Conservation (phyloP, 768 basidiomycete species). For the Clathrus columnatus region DNA sequence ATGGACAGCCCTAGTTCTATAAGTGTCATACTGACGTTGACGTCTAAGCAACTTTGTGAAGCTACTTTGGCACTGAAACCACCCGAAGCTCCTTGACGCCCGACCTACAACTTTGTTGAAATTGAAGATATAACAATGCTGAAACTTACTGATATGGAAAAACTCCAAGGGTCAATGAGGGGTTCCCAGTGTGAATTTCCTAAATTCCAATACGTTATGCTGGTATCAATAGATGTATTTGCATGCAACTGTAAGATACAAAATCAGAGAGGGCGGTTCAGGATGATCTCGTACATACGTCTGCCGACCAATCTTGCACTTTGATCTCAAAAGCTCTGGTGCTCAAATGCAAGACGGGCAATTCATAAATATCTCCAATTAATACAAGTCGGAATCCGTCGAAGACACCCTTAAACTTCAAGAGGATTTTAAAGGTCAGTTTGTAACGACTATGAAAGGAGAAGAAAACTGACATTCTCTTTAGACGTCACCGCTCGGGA, state of each 20-base stretch:
- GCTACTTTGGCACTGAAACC: slow-evolving; percentile 53
- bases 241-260: slow-evolving; percentile 60
- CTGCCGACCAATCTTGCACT: slow-evolving; percentile 90
- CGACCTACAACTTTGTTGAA: slow-evolving; percentile 32
- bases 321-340: slow-evolving; percentile 75
- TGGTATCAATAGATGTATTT: slow-evolving; percentile 68
- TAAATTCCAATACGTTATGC: slow-evolving; percentile 94
- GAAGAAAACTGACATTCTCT: slow-evolving; percentile 55
- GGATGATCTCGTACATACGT: slow-evolving; percentile 38
- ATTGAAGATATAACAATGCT: not conserved
- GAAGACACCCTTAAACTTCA: slow-evolving; percentile 72
- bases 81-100: slow-evolving; percentile 40
- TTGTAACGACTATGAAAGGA: slow-evolving; percentile 8
- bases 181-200: slow-evolving; percentile 99
- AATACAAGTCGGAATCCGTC: slow-evolving; percentile 90
- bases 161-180: slow-evolving; percentile 92
- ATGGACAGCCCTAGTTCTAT: slow-evolving; percentile 76
- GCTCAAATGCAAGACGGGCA: slow-evolving; percentile 85
- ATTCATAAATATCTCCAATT: slow-evolving; percentile 91
- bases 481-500: slow-evolving; percentile 51
- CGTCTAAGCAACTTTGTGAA: slow-evolving; percentile 76
- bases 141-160: slow-evolving; percentile 53
- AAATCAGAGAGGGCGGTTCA: not conserved
- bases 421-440: not conserved
- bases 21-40: slow-evolving; percentile 88